A percentile compares a stretch with the other conserved stretches of the same genome.
phyloP scores from a whole-genome alignment of 2,329 filamentous ascomycete genomes.

The Paramyrothecium roridum region DNA sequence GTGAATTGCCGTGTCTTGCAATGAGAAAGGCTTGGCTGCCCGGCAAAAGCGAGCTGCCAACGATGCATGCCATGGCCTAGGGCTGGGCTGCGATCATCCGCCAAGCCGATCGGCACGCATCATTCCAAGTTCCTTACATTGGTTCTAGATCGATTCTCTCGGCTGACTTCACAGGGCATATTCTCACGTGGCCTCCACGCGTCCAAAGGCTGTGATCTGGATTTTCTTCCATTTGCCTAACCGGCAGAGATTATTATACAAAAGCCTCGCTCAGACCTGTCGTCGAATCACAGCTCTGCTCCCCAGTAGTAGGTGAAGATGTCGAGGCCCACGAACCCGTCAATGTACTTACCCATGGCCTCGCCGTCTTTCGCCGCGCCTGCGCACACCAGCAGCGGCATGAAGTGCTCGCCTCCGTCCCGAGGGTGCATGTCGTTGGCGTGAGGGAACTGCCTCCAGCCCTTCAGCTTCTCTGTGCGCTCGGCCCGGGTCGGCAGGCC shows the following conservation, averaged over 20 bases:
- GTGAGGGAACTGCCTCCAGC: constrained; percentile 45
- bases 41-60: too few species aligned
- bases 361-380: constrained; percentile 44
- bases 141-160: neutral
- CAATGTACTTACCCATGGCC: constrained; percentile 40
- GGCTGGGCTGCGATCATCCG: neutral
- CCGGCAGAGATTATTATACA: too few species aligned
- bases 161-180: neutral
- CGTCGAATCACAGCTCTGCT: constrained; percentile 12
- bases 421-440: constrained; percentile 53
- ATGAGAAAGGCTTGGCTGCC: too few species aligned
- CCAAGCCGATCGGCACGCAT: neutral
- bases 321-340: constrained; percentile 44
- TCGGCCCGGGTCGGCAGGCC: constrained; percentile 25
- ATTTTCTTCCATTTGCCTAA: too few species aligned
- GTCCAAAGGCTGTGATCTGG: neutral
- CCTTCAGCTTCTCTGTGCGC: constrained; percentile 35
- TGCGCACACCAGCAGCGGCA: constrained; percentile 56
- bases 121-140: neutral
- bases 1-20: too few species aligned
- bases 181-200: neutral
- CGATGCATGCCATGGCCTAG: neutral
- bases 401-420: constrained; percentile 53
- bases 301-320: constrained; percentile 58
- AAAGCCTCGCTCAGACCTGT: too few species aligned